Conservation (phyloP, 2,329 filamentous ascomycete genomes). For the Botryosphaeria dothidea region DNA sequence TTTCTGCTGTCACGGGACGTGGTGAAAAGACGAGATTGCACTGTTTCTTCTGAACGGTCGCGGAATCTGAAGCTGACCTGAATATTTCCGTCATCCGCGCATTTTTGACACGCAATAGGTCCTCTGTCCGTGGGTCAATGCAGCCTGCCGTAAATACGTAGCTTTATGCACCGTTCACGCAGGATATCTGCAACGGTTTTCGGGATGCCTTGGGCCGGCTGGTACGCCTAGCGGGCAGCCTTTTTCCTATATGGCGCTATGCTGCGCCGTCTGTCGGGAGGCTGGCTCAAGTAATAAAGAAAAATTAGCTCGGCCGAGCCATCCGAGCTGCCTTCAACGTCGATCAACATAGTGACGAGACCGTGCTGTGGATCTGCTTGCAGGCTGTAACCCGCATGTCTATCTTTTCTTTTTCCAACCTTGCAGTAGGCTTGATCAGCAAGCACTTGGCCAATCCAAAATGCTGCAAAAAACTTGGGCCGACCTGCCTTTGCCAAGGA, state of each 20-base stretch:
- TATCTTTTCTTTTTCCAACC: neutral
- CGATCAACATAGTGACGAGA: neutral
- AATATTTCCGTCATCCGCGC: neutral
- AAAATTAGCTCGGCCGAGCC: neutral
- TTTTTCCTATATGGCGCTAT: neutral
- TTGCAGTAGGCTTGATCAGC: neutral
- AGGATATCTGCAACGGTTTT: conserved; percentile 1
- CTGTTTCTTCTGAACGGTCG: too few relatives aligned
- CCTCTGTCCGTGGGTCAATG: neutral
- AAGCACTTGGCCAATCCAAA: too few relatives aligned
- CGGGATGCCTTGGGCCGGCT: neutral
- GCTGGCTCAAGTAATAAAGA: neutral
- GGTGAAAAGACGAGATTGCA: too few relatives aligned
- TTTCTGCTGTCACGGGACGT: neutral
- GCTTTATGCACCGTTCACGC: neutral
- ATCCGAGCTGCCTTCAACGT: neutral
- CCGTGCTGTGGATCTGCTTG: neutral
- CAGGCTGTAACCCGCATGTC: neutral
- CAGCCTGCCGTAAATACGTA: neutral
- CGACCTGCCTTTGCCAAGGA: too few relatives aligned
- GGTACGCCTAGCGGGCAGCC: neutral
- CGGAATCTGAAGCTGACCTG: too few relatives aligned
- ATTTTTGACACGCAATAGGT: too few relatives aligned
- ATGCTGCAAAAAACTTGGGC: too few relatives aligned
- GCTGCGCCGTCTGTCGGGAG: neutral